These are phyloP conservation scores for Nannochloris sp. DNA, from an alignment of 139 green algal species.

Conservation along the genomic window DNA sequence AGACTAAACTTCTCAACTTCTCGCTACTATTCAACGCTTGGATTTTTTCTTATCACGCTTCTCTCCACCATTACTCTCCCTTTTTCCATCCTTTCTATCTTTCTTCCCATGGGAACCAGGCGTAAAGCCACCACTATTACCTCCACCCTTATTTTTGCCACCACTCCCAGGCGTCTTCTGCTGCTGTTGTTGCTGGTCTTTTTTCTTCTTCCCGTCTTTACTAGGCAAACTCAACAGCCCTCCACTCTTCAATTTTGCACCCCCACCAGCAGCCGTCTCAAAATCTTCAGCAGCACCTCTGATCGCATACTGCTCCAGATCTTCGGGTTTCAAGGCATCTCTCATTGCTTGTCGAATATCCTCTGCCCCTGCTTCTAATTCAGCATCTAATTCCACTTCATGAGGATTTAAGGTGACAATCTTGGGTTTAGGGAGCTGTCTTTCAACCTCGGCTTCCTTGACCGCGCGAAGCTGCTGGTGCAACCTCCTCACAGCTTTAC, in stretches of 20 bases:
- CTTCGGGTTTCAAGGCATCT: background rate
- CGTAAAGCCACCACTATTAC: too few relatives aligned
- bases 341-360: constrained; percentile 35
- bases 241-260: constrained; percentile 13
- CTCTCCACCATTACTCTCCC: constrained; percentile 2
- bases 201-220: background rate
- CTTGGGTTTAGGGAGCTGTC: constrained; percentile 45
- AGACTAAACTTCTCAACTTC: background rate
- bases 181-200: background rate
- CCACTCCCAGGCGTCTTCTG: background rate
- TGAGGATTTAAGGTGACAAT: constrained; percentile 35
- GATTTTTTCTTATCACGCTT: too few relatives aligned
- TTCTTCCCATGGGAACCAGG: too few relatives aligned
- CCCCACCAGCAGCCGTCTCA: constrained; percentile 35
- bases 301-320: constrained; percentile 65
- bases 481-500: constrained; percentile 86
- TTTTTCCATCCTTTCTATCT: constrained; percentile 9
- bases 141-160: background rate
- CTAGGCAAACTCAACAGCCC: constrained; percentile 24
- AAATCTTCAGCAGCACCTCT: constrained; percentile 42
- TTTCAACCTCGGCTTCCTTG: constrained; percentile 60
- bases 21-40: background rate
- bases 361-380: constrained; percentile 74
- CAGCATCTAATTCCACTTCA: constrained; percentile 58
- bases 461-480: constrained; percentile 55